Percentiles rank a stretch among this genome's conserved stretches.
These are phyloP conservation scores for Gnomoniopsis sp. DNA, from an alignment of 2,329 filamentous ascomycete species.

Conservation along the genomic window DNA sequence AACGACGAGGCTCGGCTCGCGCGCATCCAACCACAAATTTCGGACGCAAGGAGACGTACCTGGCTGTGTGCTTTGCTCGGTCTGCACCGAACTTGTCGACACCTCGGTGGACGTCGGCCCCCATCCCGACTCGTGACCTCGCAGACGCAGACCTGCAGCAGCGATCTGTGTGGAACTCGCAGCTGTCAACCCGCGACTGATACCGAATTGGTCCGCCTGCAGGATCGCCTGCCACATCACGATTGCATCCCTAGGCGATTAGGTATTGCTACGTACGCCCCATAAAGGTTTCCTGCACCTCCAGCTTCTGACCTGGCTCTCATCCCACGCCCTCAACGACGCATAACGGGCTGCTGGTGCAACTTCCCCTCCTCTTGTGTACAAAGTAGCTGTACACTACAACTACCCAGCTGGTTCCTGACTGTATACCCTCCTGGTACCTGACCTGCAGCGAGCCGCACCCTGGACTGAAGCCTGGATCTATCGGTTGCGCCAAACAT, in stretches of 20 bases:
- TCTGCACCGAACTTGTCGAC: slow-evolving; percentile 8
- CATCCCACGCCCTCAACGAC: slow-evolving; percentile 30
- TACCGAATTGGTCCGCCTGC: slow-evolving; percentile 43
- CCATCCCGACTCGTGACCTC: slow-evolving; percentile 12
- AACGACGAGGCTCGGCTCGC: slow-evolving; percentile 12
- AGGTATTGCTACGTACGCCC: slow-evolving; percentile 34
- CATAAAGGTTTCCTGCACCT: slow-evolving; percentile 22
- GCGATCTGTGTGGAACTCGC: slow-evolving; percentile 22
- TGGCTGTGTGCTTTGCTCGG: slow-evolving; percentile 1
- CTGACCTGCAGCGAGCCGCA: slow-evolving; percentile 10
- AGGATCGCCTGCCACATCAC: slow-evolving; percentile 44
- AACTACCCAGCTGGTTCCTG: slow-evolving; percentile 20
- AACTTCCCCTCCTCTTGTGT: slow-evolving; percentile 24
- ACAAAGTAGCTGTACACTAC: slow-evolving; percentile 30
- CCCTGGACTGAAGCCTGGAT: slow-evolving; percentile 14
- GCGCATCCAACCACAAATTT: slow-evolving; percentile 3
- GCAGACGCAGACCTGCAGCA: slow-evolving; percentile 13
- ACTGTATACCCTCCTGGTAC: slow-evolving; percentile 10
- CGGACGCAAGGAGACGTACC: neutral
- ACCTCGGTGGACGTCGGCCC: slow-evolving; percentile 8
- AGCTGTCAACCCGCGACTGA: slow-evolving; percentile 23
- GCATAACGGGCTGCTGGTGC: slow-evolving; percentile 25
- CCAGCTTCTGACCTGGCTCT: neutral
- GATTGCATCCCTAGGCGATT: slow-evolving; percentile 35
- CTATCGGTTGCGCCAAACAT: slow-evolving; percentile 5